Evolutionary conservation across 2,329 filamentous ascomycete genomes (phyloP), one percentile per base, ranked within the genome.

Genomic region (Alternaria atra): DNA sequence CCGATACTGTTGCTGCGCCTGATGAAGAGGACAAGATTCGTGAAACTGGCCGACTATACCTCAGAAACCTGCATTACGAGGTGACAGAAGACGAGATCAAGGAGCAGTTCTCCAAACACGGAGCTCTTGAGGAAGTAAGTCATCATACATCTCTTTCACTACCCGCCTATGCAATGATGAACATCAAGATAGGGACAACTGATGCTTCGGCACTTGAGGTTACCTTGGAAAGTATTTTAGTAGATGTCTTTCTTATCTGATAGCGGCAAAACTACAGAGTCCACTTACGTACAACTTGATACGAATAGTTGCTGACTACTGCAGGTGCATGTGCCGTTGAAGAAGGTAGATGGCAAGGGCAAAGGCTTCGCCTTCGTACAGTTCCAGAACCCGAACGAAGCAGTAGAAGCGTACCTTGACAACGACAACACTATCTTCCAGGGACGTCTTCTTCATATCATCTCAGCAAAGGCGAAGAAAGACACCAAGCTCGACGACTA

Each of bases 131-230:
- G 85, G 94, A 98, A 90, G 95, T 98, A 89, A 85, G 92, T 42
- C 15, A 2, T 35, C 1, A 27, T 52, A 34, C 55, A 44, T 48
- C 68, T 55, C 63, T 66, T 67, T 59, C 57, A 70, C 54, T 55
- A 63, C 61, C 51, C 58, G 23, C 52, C 54, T 50, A 61, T 63
- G 68, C 62, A 80, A 87, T 94, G 95, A 98, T 98, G 94, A 98
- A 92, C 84, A 66, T 87, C 91, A 75, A 89, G 95, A 98, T 98
- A 98, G 95, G 95, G 95, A 98, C 95, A 98, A 89, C 94, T 93
- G 91, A 97, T 94, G 91, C 91, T 73, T 85, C 83, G 61, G 92
- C 91, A 93, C 85, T 84, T 98, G 94, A 96, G 94, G 91, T 88
- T 85, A 93, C 73, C 88, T 89, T 68, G 90, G 90, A 93, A 90